phyloP scores from a whole-genome alignment of 345 rosid species.

The Citrus medica region DNA sequence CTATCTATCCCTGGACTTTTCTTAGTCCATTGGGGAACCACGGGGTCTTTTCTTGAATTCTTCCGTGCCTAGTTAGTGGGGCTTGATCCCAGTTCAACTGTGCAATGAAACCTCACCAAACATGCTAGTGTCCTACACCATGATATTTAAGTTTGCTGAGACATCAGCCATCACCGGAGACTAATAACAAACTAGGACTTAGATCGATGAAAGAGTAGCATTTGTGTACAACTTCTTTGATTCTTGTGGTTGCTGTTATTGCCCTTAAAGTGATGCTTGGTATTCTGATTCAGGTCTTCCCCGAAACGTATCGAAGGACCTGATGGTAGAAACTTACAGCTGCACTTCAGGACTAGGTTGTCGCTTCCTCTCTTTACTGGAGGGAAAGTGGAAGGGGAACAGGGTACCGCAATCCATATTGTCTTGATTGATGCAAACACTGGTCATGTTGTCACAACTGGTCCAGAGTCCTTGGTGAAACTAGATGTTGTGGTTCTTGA shows the following conservation, averaged over 20 bases:
- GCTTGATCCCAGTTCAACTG: not conserved
- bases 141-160: not conserved
- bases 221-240: not conserved
- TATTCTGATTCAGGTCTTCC: conserved; percentile 51
- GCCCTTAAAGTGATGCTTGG: not conserved
- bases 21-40: not conserved
- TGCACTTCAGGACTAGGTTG: conserved; percentile 77
- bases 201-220: not conserved
- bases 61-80: not conserved
- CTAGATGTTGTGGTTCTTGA: conserved; percentile 90
- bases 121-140: not conserved
- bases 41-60: not conserved
- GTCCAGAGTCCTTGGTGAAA: conserved; percentile 70
- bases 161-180: too few relatives aligned
- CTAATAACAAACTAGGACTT: too few relatives aligned
- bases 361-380: conserved; percentile 95
- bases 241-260: not conserved
- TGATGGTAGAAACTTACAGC: conserved; percentile 78
- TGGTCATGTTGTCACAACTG: conserved; percentile 66
- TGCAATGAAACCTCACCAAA: not conserved
- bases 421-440: conserved; percentile 62
- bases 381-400: conserved; percentile 97
- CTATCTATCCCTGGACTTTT: not conserved
- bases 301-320: conserved; percentile 77
- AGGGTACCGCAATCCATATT: conserved; percentile 81